phyloP scores from a whole-genome alignment of 2,329 filamentous ascomycete species.

The Lomentospora prolificans region DNA sequence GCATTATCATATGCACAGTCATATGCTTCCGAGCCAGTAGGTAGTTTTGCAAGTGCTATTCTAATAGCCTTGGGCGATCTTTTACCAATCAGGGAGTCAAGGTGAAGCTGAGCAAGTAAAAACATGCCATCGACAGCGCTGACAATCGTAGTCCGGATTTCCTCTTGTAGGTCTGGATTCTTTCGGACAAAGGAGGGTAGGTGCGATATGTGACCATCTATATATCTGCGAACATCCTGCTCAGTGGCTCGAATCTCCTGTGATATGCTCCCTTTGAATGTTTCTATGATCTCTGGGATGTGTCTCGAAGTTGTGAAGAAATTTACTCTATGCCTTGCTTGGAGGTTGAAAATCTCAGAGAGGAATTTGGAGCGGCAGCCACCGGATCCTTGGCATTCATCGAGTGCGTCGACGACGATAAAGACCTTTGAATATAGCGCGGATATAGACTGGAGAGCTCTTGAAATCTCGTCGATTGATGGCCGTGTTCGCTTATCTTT shows the following conservation, averaged over 20 bases:
- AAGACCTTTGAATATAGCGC: neutral
- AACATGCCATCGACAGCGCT: constrained; percentile 9
- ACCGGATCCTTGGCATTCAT: constrained; percentile 14
- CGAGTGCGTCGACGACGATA: constrained; percentile 6
- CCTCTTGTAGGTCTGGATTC: constrained; percentile 8
- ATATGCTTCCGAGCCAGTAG: constrained; percentile 20
- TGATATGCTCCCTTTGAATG: neutral
- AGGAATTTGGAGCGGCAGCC: neutral
- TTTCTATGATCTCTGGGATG: constrained; percentile 9
- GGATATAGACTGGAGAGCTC: neutral
- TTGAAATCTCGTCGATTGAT: constrained; percentile 5
- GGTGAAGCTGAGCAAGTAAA: constrained; percentile 10
- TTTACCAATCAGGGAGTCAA: constrained; percentile 13
- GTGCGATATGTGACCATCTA: constrained; percentile 4
- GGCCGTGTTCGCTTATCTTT: neutral
- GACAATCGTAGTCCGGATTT: constrained; percentile 10
- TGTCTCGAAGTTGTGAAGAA: neutral
- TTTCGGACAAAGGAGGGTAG: constrained; percentile 5
- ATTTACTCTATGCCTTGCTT: neutral
- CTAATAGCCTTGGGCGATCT: constrained; percentile 22
- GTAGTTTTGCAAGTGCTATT: constrained; percentile 20
- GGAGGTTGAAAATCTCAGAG: neutral
- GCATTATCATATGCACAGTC: constrained; percentile 29
- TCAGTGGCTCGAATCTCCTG: constrained; percentile 10
- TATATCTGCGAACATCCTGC: constrained; percentile 10